Evolutionary conservation across 805 yeast species (phyloP), one percentile per base, ranked within the genome.

Genomic region (Yamadazyma tumulicola): DNA sequence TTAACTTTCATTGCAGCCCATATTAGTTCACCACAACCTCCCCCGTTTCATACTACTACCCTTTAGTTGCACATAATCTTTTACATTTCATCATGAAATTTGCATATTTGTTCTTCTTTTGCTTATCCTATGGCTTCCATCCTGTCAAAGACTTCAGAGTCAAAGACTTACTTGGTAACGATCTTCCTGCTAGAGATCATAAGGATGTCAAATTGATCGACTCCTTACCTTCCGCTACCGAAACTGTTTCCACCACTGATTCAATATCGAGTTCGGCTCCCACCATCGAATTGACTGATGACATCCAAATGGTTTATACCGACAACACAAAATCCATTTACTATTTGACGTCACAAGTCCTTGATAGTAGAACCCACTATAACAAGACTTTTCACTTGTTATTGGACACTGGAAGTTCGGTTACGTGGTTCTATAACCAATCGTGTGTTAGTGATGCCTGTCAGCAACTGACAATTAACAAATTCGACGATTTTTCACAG

Each of bases 321-420:
- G 59, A 52, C 32, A 26, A 24, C 19, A 35, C 48, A 7, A 41
- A 46, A 13, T 48, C 59, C 7, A 45, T 51, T n/a, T 49, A 48
- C 28, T 52, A 45, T 30, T 30, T 51, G 22, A 34, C 42, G 18
- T 27, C 37, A 9, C 26, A 46, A 6, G 32, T 60, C 18, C 38
- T 51, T 15, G 52, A 57, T 21, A 31, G 55, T 0, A 48, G 46
- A 17, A 30, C 52, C 3, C 32, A 46, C 19, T 51, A 52, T 26
- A 46, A 61, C n/a, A 50, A 51, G n/a, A 57, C 58, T 20, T 76
- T 68, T 45, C 74, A 75, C 4, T 55, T 80, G 25, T 63, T 80
- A 13, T 56, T 80, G 12, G 86, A 80, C 52, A 80, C 86, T 0
- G 85, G 83, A 5, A 75, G 82, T 18, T 77, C 79, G 12, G 72